phyloP scores from a whole-genome alignment of 2,329 filamentous ascomycete species.

The Phyllosticta capitalensis region DNA sequence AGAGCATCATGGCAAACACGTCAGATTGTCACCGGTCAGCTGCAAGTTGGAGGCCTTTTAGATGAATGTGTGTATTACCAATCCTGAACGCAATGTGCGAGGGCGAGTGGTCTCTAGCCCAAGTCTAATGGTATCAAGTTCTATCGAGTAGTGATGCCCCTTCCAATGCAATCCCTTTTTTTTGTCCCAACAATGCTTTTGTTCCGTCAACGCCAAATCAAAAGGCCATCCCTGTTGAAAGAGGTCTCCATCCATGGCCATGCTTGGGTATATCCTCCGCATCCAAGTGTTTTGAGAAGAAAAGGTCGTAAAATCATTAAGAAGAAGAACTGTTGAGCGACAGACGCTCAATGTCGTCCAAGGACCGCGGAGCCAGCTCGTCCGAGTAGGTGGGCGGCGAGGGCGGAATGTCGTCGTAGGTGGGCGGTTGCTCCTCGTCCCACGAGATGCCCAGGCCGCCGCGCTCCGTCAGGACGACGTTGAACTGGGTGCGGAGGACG shows the following conservation, averaged over 20 bases:
- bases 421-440: slow-evolving; percentile 90
- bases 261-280: slow-evolving; percentile 12
- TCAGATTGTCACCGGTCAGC: background rate
- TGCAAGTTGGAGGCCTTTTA: background rate
- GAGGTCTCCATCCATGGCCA: slow-evolving; percentile 8
- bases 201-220: background rate
- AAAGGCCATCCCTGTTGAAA: background rate
- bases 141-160: background rate
- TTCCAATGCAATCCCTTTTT: background rate
- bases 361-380: slow-evolving; percentile 14
- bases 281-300: slow-evolving; percentile 5
- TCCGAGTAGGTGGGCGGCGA: slow-evolving; percentile 56
- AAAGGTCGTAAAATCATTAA: background rate
- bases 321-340: slow-evolving; percentile 7
- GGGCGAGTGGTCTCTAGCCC: background rate
- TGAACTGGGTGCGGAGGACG: slow-evolving; percentile 88
- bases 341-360: slow-evolving; percentile 10
- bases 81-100: background rate
- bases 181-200: slow-evolving; percentile 4
- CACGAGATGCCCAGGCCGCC: slow-evolving; percentile 84
- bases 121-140: background rate
- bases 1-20: background rate
- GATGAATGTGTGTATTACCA: background rate
- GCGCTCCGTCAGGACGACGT: slow-evolving; percentile 69
- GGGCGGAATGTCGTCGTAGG: slow-evolving; percentile 87